Conservation (phyloP, 495 filamentous ascomycete genomes). For the Hyaloscypha bicolor region DNA sequence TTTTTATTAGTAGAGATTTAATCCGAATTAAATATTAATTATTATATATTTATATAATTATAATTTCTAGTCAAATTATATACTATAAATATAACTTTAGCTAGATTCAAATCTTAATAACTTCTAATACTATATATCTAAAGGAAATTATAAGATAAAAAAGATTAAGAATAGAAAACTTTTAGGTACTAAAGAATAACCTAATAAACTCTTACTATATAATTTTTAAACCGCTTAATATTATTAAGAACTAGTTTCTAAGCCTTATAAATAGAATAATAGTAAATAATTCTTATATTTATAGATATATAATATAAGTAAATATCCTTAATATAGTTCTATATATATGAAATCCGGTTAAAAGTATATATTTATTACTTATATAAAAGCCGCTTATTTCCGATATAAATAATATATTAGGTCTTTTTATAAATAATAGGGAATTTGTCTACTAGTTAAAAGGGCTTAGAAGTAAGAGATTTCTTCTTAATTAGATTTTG, state of each 20-base stretch:
- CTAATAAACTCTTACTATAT: constrained; percentile 17
- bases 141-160: constrained; percentile 4
- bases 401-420: constrained; percentile 22
- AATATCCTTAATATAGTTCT: no score
- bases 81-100: background rate
- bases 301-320: background rate
- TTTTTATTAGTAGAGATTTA: no score
- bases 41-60: no score
- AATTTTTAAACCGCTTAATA: constrained; percentile 33
- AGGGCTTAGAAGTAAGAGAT: no score
- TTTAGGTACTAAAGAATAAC: constrained; percentile 15
- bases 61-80: constrained; percentile 4
- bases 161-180: background rate
- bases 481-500: no score
- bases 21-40: no score
- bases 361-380: no score
- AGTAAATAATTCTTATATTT: constrained; percentile 12
- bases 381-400: constrained; percentile 7
- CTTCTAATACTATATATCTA: constrained; percentile 1
- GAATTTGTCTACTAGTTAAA: background rate
- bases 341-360: no score
- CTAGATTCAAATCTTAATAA: constrained; percentile 8
- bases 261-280: constrained; percentile 27
- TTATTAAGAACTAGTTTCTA: constrained; percentile 21
- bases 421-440: constrained; percentile 16